phyloP scores from a whole-genome alignment of 345 rosid species.

The Pistacia integerrima region DNA sequence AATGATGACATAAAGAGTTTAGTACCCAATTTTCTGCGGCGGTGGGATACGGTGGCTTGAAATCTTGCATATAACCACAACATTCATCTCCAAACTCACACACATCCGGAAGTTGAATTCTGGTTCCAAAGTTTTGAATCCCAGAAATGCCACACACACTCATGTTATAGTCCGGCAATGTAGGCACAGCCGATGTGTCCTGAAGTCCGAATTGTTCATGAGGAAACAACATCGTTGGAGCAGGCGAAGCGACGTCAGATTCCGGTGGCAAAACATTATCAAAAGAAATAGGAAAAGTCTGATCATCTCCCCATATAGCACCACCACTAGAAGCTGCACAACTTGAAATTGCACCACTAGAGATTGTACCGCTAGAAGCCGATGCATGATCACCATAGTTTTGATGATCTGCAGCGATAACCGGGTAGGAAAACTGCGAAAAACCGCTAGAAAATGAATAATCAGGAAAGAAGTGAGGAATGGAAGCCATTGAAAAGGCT shows the following conservation, averaged over 20 bases:
- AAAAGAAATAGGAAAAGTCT: conserved; percentile 13
- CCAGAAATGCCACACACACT: conserved; percentile 27
- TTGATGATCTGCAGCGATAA: background rate
- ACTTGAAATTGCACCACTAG: background rate
- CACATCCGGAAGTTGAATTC: conserved; percentile 32
- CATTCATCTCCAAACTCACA: conserved; percentile 56
- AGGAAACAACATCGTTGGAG: conserved; percentile 19
- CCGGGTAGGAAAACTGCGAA: conserved; percentile 31
- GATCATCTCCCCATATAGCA: conserved; percentile 23
- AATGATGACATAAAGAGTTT: background rate
- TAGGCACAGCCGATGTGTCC: conserved; percentile 32
- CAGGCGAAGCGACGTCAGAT: conserved; percentile 18
- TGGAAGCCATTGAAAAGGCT: conserved; percentile 43
- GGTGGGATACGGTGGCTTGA: conserved; percentile 45
- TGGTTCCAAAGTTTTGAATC: conserved; percentile 28
- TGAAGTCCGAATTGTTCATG: conserved; percentile 37
- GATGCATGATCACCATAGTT: background rate
- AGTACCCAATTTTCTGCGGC: conserved; percentile 45
- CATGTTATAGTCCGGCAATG: conserved; percentile 32
- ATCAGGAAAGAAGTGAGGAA: conserved; percentile 48
- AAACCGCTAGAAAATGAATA: conserved; percentile 42
- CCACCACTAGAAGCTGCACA: background rate
- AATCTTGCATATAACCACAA: conserved; percentile 40
- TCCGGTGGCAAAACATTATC: conserved; percentile 27
- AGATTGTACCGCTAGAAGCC: conserved; percentile 10